phyloP scores from a whole-genome alignment of 352 stramenopile genomes.

The Thalassiosira ordinaria region DNA sequence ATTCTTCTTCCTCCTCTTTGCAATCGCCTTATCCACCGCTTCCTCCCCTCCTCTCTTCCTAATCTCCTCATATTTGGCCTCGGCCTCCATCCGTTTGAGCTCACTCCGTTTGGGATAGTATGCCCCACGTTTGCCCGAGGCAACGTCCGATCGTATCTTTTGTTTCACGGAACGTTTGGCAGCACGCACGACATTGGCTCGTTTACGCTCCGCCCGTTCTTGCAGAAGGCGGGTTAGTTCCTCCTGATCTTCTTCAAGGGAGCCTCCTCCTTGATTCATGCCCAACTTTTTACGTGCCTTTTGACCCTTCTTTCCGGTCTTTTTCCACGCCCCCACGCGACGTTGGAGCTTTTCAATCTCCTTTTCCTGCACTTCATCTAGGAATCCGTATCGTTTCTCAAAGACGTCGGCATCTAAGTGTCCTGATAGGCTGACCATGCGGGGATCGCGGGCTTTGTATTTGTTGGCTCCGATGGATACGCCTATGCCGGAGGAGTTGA shows the following conservation, averaged over 20 bases:
- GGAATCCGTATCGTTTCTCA: slow-evolving; percentile 79
- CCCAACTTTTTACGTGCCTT: slow-evolving; percentile 67
- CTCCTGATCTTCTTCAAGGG: slow-evolving; percentile 62
- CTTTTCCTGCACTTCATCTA: slow-evolving; percentile 79
- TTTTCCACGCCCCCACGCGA: slow-evolving; percentile 67
- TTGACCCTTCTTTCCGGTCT: slow-evolving; percentile 75
- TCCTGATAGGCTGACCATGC: slow-evolving; percentile 71
- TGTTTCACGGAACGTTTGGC: slow-evolving; percentile 76
- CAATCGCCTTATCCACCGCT: slow-evolving; percentile 79
- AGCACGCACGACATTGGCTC: slow-evolving; percentile 57
- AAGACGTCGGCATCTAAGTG: slow-evolving; percentile 79
- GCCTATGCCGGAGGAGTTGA: slow-evolving; percentile 78
- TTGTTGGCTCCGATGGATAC: slow-evolving; percentile 77
- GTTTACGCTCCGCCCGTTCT: slow-evolving; percentile 65
- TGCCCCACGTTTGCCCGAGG: slow-evolving; percentile 60
- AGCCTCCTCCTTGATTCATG: slow-evolving; percentile 40
- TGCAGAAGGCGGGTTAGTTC: slow-evolving; percentile 69
- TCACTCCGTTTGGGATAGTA: slow-evolving; percentile 82
- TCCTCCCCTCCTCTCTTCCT: slow-evolving; percentile 72
- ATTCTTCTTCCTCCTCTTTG: slow-evolving; percentile 81
- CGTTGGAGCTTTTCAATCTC: slow-evolving; percentile 78
- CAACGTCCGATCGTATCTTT: slow-evolving; percentile 76
- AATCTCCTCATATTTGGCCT: slow-evolving; percentile 85
- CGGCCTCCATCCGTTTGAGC: slow-evolving; percentile 69
- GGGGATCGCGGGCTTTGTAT: slow-evolving; percentile 81